Conservation (phyloP, 139 green algal genomes). For the Limnomonas spitsbergensis region DNA sequence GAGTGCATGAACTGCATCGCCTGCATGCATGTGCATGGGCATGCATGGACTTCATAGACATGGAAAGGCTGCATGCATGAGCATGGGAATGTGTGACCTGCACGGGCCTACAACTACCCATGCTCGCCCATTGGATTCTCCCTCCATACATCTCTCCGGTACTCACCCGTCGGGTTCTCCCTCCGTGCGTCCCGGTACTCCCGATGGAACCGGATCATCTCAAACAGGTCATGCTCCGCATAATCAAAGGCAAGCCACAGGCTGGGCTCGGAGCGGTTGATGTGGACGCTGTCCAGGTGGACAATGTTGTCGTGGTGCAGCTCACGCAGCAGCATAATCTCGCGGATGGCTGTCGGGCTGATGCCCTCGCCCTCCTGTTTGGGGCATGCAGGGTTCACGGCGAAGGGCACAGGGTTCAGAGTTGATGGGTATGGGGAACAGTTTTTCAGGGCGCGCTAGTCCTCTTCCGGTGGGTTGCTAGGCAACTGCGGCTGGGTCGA, state of each 20-base stretch:
- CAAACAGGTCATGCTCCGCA: conserved; percentile 75
- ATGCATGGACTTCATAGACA: too few relatives aligned
- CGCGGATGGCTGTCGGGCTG: conserved; percentile 65
- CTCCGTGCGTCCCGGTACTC: conserved; percentile 22
- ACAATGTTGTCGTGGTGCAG: conserved; percentile 70
- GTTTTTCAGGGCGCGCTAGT: not conserved
- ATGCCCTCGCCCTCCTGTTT: conserved; percentile 67
- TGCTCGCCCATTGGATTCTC: too few relatives aligned
- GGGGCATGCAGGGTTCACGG: too few relatives aligned
- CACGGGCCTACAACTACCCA: too few relatives aligned
- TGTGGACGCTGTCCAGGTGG: conserved; percentile 52
- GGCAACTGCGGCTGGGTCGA: too few relatives aligned
- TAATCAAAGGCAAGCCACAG: conserved; percentile 78
- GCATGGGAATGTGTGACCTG: too few relatives aligned
- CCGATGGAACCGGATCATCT: conserved; percentile 71
- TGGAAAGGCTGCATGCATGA: too few relatives aligned
- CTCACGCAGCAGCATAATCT: conserved; percentile 74
- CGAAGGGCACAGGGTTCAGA: too few relatives aligned
- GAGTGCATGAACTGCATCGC: too few relatives aligned
- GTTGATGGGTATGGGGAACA: not conserved
- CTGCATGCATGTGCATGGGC: too few relatives aligned
- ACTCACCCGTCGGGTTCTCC: conserved; percentile 25
- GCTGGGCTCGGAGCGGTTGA: conserved; percentile 51
- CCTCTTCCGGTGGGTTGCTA: not conserved
- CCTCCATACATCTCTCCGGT: too few relatives aligned